phyloP scores from a whole-genome alignment of 2,329 filamentous ascomycete species.

The Fusarium sp. region DNA sequence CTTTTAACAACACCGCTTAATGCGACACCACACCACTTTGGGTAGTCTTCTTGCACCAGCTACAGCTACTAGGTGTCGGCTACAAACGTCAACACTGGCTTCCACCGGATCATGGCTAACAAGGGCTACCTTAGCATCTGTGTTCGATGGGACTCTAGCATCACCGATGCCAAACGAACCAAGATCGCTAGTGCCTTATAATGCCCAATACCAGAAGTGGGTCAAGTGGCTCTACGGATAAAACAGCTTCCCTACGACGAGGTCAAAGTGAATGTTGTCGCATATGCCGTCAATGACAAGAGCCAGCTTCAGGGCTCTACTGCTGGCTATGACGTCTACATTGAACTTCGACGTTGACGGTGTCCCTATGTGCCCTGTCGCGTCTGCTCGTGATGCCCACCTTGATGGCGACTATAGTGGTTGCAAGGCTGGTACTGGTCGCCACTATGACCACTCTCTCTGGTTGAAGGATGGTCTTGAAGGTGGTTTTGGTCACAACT shows the following conservation, averaged over 20 bases:
- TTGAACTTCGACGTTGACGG: slow-evolving; percentile 50
- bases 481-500: slow-evolving; percentile 56
- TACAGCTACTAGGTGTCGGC: too few species aligned
- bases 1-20: too few species aligned
- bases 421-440: slow-evolving; percentile 46
- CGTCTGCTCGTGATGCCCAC: slow-evolving; percentile 55
- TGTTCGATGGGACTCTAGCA: slow-evolving; percentile 55
- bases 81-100: slow-evolving; percentile 45
- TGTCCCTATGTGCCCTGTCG: slow-evolving; percentile 50
- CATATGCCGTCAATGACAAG: slow-evolving; percentile 53
- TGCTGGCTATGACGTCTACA: slow-evolving; percentile 52
- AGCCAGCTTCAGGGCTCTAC: slow-evolving; percentile 50
- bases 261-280: slow-evolving; percentile 52
- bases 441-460: slow-evolving; percentile 55
- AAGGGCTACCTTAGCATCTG: slow-evolving; percentile 48
- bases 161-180: slow-evolving; percentile 50
- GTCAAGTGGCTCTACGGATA: slow-evolving; percentile 54
- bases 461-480: slow-evolving; percentile 57
- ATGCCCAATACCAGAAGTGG: slow-evolving; percentile 53
- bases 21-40: too few species aligned
- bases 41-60: too few species aligned
- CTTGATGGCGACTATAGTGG: slow-evolving; percentile 52
- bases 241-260: slow-evolving; percentile 54
- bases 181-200: slow-evolving; percentile 48
- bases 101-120: slow-evolving; percentile 45